These are phyloP conservation scores for Talaromyces nanjingensis DNA, from an alignment of 495 filamentous ascomycete genomes.

Conservation along the genomic window DNA sequence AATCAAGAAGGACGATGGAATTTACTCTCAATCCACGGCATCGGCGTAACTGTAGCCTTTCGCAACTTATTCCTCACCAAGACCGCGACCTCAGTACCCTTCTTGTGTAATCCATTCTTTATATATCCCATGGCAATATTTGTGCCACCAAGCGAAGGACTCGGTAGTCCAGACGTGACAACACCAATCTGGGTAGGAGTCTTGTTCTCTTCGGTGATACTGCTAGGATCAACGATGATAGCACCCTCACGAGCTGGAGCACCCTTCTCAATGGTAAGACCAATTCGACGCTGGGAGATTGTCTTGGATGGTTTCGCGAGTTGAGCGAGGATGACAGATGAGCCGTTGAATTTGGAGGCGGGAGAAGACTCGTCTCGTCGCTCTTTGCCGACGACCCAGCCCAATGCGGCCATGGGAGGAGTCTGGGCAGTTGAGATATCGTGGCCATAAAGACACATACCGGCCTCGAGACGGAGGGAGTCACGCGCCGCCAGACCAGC, in stretches of 20 bases:
- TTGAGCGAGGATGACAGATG: conserved; percentile 62
- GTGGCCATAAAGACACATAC: conserved; percentile 98
- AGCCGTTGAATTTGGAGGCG: conserved; percentile 62
- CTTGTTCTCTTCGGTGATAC: conserved; percentile 40
- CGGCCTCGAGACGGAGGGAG: conserved; percentile 86
- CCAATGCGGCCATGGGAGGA: conserved; percentile 73
- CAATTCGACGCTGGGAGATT: conserved; percentile 69
- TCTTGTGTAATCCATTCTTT: conserved; percentile 73
- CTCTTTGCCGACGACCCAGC: conserved; percentile 78
- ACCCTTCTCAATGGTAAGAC: conserved; percentile 71
- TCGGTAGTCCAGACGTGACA: conserved; percentile 88
- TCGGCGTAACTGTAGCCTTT: conserved; percentile 75
- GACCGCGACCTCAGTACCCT: conserved; percentile 76
- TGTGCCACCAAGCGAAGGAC: conserved; percentile 69
- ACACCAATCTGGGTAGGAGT: conserved; percentile 44
- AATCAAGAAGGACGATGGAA: conserved; percentile 46
- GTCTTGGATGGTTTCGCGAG: conserved; percentile 55
- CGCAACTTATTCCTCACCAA: conserved; percentile 74
- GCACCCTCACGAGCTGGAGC: conserved; percentile 88
- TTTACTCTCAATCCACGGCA: conserved; percentile 87
- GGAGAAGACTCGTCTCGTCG: conserved; percentile 50
- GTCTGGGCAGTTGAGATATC: conserved; percentile 87
- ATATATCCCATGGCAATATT: conserved; percentile 98
- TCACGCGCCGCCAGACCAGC: conserved; percentile 89
- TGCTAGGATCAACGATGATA: conserved; percentile 57